Evolutionary conservation across 2,329 filamentous ascomycete species (phyloP).

Genomic region (Byssoonygena ceratinophila): DNA sequence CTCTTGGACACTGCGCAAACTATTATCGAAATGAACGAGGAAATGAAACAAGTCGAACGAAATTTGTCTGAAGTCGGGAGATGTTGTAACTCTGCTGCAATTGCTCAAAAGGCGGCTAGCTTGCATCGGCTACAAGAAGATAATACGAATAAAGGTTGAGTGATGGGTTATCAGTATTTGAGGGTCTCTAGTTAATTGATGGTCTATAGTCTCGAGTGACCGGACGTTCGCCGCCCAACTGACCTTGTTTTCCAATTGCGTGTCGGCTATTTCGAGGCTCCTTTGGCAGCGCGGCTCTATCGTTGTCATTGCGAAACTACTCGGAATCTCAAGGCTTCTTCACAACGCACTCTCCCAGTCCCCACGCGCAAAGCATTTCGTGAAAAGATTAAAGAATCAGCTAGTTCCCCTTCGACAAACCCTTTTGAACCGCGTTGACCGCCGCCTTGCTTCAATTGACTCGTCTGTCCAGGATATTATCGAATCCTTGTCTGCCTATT

Average conservation of each 20-base stretch:
- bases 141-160: slow-evolving; percentile 26
- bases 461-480: slow-evolving; percentile 45
- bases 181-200: slow-evolving; percentile 12
- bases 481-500: slow-evolving; percentile 69
- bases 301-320: slow-evolving; percentile 55
- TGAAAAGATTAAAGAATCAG: slow-evolving; percentile 55
- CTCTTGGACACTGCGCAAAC: slow-evolving; percentile 83
- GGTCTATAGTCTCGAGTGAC: slow-evolving; percentile 28
- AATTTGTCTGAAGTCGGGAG: slow-evolving; percentile 62
- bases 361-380: slow-evolving; percentile 38
- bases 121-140: slow-evolving; percentile 41
- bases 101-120: slow-evolving; percentile 56
- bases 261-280: slow-evolving; percentile 43
- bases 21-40: slow-evolving; percentile 78
- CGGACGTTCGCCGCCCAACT: slow-evolving; percentile 45
- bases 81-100: slow-evolving; percentile 60
- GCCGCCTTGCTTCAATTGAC: slow-evolving; percentile 38
- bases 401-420: slow-evolving; percentile 53
- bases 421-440: slow-evolving; percentile 55
- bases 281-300: slow-evolving; percentile 43
- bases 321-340: slow-evolving; percentile 65
- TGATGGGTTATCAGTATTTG: neutral
- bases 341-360: slow-evolving; percentile 58
- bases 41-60: slow-evolving; percentile 64
- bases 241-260: slow-evolving; percentile 47